phyloP scores from a whole-genome alignment of 192 early-diverging fungal genomes.

The Spizellomyces sp. region DNA sequence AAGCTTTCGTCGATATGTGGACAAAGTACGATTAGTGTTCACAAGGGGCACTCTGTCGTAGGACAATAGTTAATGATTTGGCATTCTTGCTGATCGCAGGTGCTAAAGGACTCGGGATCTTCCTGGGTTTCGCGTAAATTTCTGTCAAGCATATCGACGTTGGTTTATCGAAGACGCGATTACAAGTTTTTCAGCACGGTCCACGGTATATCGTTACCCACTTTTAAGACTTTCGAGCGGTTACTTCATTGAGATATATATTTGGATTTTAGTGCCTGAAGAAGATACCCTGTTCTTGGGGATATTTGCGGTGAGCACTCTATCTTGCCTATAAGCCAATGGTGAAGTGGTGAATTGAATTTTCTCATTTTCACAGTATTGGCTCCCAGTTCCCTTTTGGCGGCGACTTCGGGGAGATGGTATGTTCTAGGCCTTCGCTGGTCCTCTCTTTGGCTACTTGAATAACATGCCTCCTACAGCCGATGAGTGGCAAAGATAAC shows the following conservation, averaged over 20 bases:
- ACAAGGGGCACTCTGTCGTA: background rate
- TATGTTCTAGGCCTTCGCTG: no score
- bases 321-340: background rate
- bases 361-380: background rate
- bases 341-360: background rate
- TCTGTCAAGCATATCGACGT: background rate
- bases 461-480: no score
- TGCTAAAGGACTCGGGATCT: background rate
- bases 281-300: background rate
- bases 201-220: background rate
- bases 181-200: background rate
- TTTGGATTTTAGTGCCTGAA: background rate
- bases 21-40: background rate
- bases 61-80: background rate
- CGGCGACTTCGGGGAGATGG: background rate
- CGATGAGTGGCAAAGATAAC: no score
- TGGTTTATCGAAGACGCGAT: background rate
- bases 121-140: background rate
- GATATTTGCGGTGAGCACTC: conserved; percentile 1
- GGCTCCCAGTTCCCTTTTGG: background rate
- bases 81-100: background rate
- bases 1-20: background rate
- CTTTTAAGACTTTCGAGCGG: no score
- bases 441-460: no score
- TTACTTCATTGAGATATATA: no score